phyloP scores from a whole-genome alignment of 169 alveolate species.

The Plasmodium relictum region DNA sequence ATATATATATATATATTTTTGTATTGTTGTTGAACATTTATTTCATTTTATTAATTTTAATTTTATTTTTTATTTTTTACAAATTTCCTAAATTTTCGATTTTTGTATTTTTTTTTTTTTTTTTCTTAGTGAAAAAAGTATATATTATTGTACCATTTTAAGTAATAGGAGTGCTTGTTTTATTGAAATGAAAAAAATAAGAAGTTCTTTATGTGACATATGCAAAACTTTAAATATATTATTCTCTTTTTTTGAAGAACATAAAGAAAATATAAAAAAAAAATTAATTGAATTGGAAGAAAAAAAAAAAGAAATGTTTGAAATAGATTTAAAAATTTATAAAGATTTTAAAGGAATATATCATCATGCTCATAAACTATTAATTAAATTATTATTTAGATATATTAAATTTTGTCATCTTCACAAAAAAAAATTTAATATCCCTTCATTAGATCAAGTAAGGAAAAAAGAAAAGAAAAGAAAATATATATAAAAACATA shows the following conservation, averaged over 20 bases:
- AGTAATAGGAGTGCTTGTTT: conserved; percentile 63
- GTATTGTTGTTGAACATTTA: background rate
- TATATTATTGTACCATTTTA: conserved; percentile 41
- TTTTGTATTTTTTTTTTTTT: background rate
- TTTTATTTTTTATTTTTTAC: no score
- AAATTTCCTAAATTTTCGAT: no score
- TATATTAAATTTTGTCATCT: conserved; percentile 26
- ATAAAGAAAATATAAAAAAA: conserved; percentile 22
- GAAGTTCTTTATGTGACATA: conserved; percentile 58
- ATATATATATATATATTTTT: background rate
- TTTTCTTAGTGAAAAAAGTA: conserved; percentile 32
- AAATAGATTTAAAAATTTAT: conserved; percentile 31
- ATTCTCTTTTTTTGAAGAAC: conserved; percentile 31
- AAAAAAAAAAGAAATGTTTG: background rate
- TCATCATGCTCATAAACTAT: conserved; percentile 36
- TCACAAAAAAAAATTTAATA: conserved; percentile 15
- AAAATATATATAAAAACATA: background rate
- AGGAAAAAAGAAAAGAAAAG: background rate
- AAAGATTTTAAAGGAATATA: conserved; percentile 42
- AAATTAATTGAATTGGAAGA: background rate
- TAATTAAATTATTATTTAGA: conserved; percentile 46
- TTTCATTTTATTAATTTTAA: background rate
- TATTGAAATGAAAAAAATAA: conserved; percentile 38
- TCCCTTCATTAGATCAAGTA: conserved; percentile 36
- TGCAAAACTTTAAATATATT: conserved; percentile 17